Evolutionary conservation across 345 rosid species (phyloP).

Genomic region (Gossypium ekmanianum): DNA sequence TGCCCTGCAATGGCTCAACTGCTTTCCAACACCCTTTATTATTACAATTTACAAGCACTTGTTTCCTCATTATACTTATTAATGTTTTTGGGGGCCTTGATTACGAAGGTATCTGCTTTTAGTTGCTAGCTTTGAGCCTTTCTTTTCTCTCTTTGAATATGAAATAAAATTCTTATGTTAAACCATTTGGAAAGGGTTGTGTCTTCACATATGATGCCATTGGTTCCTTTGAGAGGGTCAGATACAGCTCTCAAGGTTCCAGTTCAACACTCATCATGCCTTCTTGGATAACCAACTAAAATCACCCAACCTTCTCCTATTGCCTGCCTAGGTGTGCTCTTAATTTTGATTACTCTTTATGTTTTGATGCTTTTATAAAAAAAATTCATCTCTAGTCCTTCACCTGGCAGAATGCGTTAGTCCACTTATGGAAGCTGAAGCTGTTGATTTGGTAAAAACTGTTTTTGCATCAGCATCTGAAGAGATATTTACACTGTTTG

Average conservation of each 20-base stretch:
- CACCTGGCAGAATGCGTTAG: conserved; percentile 74
- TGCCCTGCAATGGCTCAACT: no score
- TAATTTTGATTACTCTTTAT: neutral
- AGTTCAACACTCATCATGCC: conserved; percentile 91
- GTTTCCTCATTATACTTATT: conserved; percentile 87
- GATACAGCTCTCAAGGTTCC: conserved; percentile 91
- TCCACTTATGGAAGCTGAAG: conserved; percentile 70
- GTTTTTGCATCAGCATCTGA: conserved; percentile 92
- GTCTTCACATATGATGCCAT: conserved; percentile 95
- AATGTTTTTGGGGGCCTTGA: conserved; percentile 96
- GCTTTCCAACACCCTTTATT: conserved; percentile 25
- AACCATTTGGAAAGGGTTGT: conserved; percentile 71
- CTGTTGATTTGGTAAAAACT: conserved; percentile 26
- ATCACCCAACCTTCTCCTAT: conserved; percentile 91
- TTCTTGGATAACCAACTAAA: conserved; percentile 90
- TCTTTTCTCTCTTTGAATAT: neutral
- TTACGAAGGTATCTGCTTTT: conserved; percentile 49
- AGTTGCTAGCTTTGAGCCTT: no score
- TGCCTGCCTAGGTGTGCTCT: conserved; percentile 46
- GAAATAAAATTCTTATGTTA: neutral
- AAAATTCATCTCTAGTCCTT: neutral
- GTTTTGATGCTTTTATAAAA: conserved; percentile 5
- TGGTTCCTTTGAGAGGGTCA: conserved; percentile 92
- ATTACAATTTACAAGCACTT: conserved; percentile 57
- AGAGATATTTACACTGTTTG: conserved; percentile 93